phyloP scores from a whole-genome alignment of 768 basidiomycete species.

The Filobasidium floriforme region DNA sequence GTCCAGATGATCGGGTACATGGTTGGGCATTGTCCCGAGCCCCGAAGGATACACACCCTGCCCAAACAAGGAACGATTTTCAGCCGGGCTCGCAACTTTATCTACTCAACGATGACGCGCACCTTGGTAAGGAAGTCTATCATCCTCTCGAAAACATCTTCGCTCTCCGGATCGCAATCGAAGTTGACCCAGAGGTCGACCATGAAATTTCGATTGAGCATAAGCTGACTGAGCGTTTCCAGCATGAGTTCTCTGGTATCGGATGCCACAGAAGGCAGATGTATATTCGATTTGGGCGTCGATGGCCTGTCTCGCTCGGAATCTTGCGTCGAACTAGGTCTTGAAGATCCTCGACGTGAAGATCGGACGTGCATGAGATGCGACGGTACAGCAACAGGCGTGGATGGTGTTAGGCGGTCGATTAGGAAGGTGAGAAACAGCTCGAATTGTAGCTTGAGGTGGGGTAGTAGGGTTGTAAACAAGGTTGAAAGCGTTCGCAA shows the following conservation, averaged over 20 bases:
- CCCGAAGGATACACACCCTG: slow-evolving; percentile 75
- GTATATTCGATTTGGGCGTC: slow-evolving; percentile 34
- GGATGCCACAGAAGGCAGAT: slow-evolving; percentile 49
- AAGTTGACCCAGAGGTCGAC: slow-evolving; percentile 93
- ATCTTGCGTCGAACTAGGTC: slow-evolving; percentile 14
- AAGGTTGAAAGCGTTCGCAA: slow-evolving; percentile 80
- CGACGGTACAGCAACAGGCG: slow-evolving; percentile 30
- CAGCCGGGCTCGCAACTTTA: not conserved
- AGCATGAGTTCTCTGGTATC: slow-evolving; percentile 84
- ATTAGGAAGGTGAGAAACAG: slow-evolving; percentile 89
- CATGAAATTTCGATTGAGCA: slow-evolving; percentile 81
- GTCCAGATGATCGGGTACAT: slow-evolving; percentile 48
- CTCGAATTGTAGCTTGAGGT: slow-evolving; percentile 90
- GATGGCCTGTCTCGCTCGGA: slow-evolving; percentile 21
- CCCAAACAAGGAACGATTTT: not conserved
- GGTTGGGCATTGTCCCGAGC: slow-evolving; percentile 57
- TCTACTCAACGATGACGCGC: not conserved
- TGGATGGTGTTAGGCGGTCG: slow-evolving; percentile 66
- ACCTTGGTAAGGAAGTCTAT: slow-evolving; percentile 79
- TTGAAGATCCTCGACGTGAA: slow-evolving; percentile 17
- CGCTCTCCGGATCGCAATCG: slow-evolving; percentile 93
- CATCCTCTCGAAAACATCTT: slow-evolving; percentile 86
- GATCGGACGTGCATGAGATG: slow-evolving; percentile 26
- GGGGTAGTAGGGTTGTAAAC: slow-evolving; percentile 73
- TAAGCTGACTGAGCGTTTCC: slow-evolving; percentile 74